These are phyloP conservation scores for Colletotrichum tropicale DNA, from an alignment of 2,329 filamentous ascomycete species.

Conservation along the genomic window DNA sequence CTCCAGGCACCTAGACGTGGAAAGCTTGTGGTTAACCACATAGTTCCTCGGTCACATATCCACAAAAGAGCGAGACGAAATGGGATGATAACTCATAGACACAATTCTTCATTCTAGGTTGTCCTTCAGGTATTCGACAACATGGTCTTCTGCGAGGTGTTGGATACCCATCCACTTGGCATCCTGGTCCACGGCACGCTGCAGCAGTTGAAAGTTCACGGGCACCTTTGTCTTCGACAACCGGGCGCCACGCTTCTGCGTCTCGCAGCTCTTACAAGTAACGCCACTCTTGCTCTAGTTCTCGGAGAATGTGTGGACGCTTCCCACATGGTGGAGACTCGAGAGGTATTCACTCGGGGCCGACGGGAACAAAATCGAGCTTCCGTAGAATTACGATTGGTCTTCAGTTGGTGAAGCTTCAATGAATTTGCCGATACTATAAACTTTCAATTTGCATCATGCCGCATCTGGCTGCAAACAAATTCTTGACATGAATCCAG, in stretches of 20 bases:
- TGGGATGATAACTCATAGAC: neutral
- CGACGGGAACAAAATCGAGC: neutral
- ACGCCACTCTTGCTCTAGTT: neutral
- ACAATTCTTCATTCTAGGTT: neutral
- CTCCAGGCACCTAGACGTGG: fast-evolving
- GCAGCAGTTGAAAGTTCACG: neutral
- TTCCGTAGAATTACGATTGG: neutral
- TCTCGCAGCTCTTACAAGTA: neutral
- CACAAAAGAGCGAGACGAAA: neutral
- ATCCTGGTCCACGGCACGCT: neutral
- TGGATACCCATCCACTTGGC: neutral
- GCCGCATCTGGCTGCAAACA: fast-evolving
- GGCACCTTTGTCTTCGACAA: neutral
- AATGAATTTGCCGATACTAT: neutral
- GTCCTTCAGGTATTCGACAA: neutral
- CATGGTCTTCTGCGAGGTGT: neutral
- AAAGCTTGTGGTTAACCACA: fast-evolving
- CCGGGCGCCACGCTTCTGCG: fast-evolving
- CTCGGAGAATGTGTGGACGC: neutral
- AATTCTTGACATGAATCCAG: neutral
- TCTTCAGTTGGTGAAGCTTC: neutral
- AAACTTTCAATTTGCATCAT: neutral
- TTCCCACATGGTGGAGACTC: neutral
- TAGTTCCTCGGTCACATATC: fast-evolving
- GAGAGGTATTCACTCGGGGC: neutral